Percentiles rank a stretch among this genome's conserved stretches.
Conservation (phyloP, 345 rosid species). For the Microcos paniculata region DNA sequence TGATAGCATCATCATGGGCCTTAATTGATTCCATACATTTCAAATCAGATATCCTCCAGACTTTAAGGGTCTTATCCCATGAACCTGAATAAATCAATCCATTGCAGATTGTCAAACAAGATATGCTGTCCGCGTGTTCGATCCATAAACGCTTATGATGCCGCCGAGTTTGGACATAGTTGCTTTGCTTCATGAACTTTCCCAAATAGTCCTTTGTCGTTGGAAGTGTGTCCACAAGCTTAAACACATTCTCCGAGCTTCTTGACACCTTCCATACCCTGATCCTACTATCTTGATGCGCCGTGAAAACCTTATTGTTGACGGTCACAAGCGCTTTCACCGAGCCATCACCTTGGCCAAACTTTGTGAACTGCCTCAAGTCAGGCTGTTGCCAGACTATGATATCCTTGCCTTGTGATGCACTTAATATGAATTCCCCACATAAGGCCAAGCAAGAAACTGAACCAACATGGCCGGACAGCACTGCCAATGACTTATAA, state of each 20-base stretch:
- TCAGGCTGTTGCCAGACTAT: slow-evolving; percentile 99
- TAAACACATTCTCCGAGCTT: slow-evolving; percentile 63
- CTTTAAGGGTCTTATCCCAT: slow-evolving; percentile 94
- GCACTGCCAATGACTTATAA: slow-evolving; percentile 61
- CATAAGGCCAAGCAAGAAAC: slow-evolving; percentile 83
- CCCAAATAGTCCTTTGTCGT: slow-evolving; percentile 78
- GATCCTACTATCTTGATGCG: slow-evolving; percentile 92
- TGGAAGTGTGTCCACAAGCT: slow-evolving; percentile 78
- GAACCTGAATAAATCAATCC: slow-evolving; percentile 83
- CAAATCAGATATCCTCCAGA: slow-evolving; percentile 79
- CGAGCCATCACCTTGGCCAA: slow-evolving; percentile 90
- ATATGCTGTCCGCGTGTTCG: slow-evolving; percentile 87
- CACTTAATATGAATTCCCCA: slow-evolving; percentile 88
- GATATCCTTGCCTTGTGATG: slow-evolving; percentile 91
- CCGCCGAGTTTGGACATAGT: slow-evolving; percentile 68
- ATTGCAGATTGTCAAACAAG: slow-evolving; percentile 65
- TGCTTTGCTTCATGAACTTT: slow-evolving; percentile 83
- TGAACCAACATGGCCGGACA: slow-evolving; percentile 78
- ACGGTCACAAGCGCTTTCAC: slow-evolving; percentile 78
- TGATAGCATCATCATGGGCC: slow-evolving; percentile 90
- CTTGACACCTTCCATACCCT: slow-evolving; percentile 85
- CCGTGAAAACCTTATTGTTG: slow-evolving; percentile 71
- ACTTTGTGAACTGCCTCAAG: slow-evolving; percentile 76
- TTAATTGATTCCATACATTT: slow-evolving; percentile 85
- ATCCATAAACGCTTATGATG: slow-evolving; percentile 72